phyloP scores from a whole-genome alignment of 805 yeast species.

The Sugiyamaella marilandica region DNA sequence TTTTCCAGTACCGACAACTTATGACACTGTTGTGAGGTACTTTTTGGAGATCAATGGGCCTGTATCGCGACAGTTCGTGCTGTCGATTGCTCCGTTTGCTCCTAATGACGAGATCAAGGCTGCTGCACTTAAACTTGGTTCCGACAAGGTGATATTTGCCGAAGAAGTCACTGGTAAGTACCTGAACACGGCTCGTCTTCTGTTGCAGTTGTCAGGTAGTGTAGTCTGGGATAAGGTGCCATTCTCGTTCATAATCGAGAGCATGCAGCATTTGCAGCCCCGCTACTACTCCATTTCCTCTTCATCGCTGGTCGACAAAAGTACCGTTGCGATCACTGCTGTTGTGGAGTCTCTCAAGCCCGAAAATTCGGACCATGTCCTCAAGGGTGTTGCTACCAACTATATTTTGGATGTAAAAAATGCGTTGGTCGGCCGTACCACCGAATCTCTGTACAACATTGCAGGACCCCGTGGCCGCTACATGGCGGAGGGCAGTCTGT shows the following conservation, averaged over 20 bases:
- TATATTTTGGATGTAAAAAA: constrained; percentile 68
- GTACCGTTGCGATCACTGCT: constrained; percentile 77
- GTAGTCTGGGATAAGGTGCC: constrained; percentile 73
- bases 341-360: constrained; percentile 68
- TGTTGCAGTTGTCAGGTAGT: constrained; percentile 58
- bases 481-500: constrained; percentile 36
- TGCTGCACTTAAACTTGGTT: constrained; percentile 48
- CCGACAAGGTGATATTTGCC: constrained; percentile 67
- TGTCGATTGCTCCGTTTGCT: constrained; percentile 72
- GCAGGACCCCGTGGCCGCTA: constrained; percentile 74
- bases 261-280: constrained; percentile 77
- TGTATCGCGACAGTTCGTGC: constrained; percentile 81
- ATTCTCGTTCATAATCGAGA: constrained; percentile 77
- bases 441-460: constrained; percentile 57
- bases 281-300: constrained; percentile 96
- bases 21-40: constrained; percentile 78
- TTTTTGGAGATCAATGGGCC: constrained; percentile 90
- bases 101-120: constrained; percentile 58
- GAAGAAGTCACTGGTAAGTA: constrained; percentile 54
- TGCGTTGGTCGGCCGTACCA: constrained; percentile 36
- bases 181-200: constrained; percentile 71
- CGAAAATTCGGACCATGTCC: constrained; percentile 35
- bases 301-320: constrained; percentile 71
- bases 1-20: constrained; percentile 64
- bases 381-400: constrained; percentile 89